Evolutionary conservation across 1,139 yeast species (phyloP), one percentile per base, ranked within the genome.

Genomic region (Candida freyschussii): DNA sequence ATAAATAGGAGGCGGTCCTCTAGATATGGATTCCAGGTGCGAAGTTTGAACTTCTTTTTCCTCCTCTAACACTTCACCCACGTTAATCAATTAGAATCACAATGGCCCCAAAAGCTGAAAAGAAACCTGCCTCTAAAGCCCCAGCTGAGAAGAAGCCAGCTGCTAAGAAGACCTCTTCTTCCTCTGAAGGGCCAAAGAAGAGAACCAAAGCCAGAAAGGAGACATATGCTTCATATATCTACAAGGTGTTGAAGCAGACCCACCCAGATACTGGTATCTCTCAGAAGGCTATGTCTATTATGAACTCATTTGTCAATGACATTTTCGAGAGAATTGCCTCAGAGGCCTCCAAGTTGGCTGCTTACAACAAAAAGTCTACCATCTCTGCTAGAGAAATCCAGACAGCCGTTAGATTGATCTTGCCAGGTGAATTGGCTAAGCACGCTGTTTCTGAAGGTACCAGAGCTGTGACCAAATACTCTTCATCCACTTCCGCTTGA

Each of bases 221-320:
- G 72, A 87, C 98, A 47, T 91, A 89, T 78, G 87, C 96, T 50
- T 87, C 97, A 47, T 91, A 91, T 73, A 91, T 91, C 63, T 91
- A 89, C 93, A 91, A 91, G 73, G 97, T 87, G 55, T 80, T 89
- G 67, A 86, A 89, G 74, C 96, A 91, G 77, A 89, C 98, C 50
- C 96, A 93, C 72, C 96, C 98, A 68, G 97, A 91, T 68, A 91
- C 98, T 48, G 98, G 98, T 87, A 91, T 91, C 63, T 91, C 98
- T 52, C 95, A 89, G 71, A 86, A 87, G 70, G 96, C 98, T 54
- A 91, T 91, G 96, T 87, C 96, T 43, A 91, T 91, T 67, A 83
- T 91, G 93, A 91, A 91, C 84, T 91, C 97, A 34, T 91, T 91
- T 57, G 98, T 91, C 56, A 89, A 89, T 70, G 97, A 89, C 69